phyloP scores from a whole-genome alignment of 1,284 basidiomycete species.

The Marasmius oreades region DNA sequence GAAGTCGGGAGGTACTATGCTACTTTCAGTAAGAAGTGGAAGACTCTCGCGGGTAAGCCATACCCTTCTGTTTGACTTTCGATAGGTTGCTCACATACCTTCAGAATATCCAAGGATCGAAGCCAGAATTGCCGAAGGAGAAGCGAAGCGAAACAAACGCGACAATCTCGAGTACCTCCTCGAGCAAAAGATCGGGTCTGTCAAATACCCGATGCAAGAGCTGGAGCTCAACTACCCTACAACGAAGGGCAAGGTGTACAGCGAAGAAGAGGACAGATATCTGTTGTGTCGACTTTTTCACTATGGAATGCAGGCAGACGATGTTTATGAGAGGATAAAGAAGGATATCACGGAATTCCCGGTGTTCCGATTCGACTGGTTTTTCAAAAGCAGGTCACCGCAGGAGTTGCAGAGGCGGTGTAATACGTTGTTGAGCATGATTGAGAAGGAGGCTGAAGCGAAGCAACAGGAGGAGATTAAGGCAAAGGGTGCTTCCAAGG shows the following conservation, averaged over 20 bases:
- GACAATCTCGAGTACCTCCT: slow-evolving; percentile 80
- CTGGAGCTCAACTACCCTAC: slow-evolving; percentile 92
- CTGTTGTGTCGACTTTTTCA: slow-evolving; percentile 88
- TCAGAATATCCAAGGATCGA: slow-evolving; percentile 81
- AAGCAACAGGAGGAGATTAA: slow-evolving; percentile 65
- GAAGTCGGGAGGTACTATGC: slow-evolving; percentile 82
- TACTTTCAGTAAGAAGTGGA: slow-evolving; percentile 90
- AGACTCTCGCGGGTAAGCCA: slow-evolving; percentile 77
- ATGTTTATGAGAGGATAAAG: slow-evolving; percentile 95
- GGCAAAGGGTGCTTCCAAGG: slow-evolving; percentile 49
- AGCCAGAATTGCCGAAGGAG: slow-evolving; percentile 78
- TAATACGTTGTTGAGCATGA: slow-evolving; percentile 85
- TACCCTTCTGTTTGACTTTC: too few relatives aligned
- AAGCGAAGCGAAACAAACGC: slow-evolving; percentile 84
- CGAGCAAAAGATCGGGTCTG: slow-evolving; percentile 76
- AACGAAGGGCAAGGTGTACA: slow-evolving; percentile 94
- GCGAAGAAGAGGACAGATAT: slow-evolving; percentile 96
- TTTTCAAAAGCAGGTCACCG: slow-evolving; percentile 93
- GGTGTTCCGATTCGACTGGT: slow-evolving; percentile 98
- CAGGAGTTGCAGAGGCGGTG: slow-evolving; percentile 90
- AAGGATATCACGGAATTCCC: slow-evolving; percentile 94
- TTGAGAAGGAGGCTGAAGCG: slow-evolving; percentile 85
- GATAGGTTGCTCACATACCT: neutral
- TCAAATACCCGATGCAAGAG: slow-evolving; percentile 90
- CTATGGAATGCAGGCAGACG: slow-evolving; percentile 90